Evolutionary conservation across 2,329 filamentous ascomycete species (phyloP).

Genomic region (Didymella lethalis): DNA sequence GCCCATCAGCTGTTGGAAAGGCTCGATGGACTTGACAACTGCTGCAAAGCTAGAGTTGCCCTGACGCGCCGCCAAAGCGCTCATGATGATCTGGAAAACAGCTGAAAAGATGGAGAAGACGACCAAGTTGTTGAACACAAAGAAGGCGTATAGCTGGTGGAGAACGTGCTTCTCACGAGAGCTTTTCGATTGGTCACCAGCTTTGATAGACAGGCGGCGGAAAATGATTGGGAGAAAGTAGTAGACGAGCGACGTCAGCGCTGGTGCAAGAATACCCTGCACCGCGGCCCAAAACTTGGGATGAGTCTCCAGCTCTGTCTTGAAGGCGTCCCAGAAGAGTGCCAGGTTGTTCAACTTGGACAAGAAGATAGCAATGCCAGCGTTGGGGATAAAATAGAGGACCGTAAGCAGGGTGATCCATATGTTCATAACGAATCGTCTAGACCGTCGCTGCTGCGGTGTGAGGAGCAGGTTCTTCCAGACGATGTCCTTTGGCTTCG

Average conservation of each 20-base stretch:
- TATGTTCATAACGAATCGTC: conserved; percentile 78
- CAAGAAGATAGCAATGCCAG: conserved; percentile 91
- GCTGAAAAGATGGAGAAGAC: conserved; percentile 93
- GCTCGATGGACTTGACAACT: conserved; percentile 69
- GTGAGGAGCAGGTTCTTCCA: conserved; percentile 90
- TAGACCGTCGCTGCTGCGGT: conserved; percentile 72
- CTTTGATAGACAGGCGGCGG: conserved; percentile 80
- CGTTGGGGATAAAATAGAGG: conserved; percentile 90
- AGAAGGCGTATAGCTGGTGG: conserved; percentile 91
- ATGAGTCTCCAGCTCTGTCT: conserved; percentile 67
- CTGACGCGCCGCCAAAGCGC: conserved; percentile 53
- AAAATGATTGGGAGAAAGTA: conserved; percentile 90
- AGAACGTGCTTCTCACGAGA: conserved; percentile 91
- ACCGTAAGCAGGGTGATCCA: conserved; percentile 85
- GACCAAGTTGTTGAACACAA: conserved; percentile 95
- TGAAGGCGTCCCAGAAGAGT: conserved; percentile 79
- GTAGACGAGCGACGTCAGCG: conserved; percentile 86
- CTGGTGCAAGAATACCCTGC: conserved; percentile 90
- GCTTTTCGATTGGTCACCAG: conserved; percentile 91
- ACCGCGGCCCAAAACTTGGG: conserved; percentile 80
- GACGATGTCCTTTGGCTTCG: conserved; percentile 88
- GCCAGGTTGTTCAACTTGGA: conserved; percentile 85
- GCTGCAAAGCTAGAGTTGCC: conserved; percentile 66
- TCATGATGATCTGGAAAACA: conserved; percentile 72
- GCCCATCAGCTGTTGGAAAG: conserved; percentile 71